Conservation (phyloP, 495 filamentous ascomycete species). For the Neurospora tetrasperma region DNA sequence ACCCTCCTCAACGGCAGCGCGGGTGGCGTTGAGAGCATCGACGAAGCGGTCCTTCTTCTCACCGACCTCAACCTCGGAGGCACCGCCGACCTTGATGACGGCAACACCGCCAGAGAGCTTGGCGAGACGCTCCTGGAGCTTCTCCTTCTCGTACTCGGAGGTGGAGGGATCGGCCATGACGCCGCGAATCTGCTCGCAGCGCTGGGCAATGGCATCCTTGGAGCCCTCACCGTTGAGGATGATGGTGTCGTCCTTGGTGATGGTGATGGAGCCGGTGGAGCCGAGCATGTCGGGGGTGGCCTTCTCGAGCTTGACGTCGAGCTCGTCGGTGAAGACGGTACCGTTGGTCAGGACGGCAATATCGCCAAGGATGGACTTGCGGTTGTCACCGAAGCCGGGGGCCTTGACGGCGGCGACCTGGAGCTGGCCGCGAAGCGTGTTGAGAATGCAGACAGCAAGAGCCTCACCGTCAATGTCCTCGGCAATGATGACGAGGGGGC, state of each 20-base stretch:
- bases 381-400: slow-evolving; percentile 98
- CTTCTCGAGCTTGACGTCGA: slow-evolving; percentile 98
- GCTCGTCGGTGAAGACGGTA: slow-evolving; percentile 95
- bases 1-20: slow-evolving; percentile 96
- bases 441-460: slow-evolving; percentile 95
- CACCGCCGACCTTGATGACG: slow-evolving; percentile 96
- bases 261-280: slow-evolving; percentile 94
- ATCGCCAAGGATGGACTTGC: slow-evolving; percentile 98
- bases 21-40: slow-evolving; percentile 95
- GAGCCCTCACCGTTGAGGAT: slow-evolving; percentile 93
- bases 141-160: slow-evolving; percentile 99
- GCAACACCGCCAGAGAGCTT: slow-evolving; percentile 99
- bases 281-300: slow-evolving; percentile 91
- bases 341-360: slow-evolving; percentile 90
- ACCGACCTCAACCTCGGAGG: slow-evolving; percentile 94
- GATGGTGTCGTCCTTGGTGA: slow-evolving; percentile 99
- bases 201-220: slow-evolving; percentile 89
- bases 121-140: slow-evolving; percentile 97
- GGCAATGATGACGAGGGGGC: slow-evolving; percentile 94
- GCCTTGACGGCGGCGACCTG: slow-evolving; percentile 98
- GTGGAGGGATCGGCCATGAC: slow-evolving; percentile 89
- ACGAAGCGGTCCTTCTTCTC: slow-evolving; percentile 99
- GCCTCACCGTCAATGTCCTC: slow-evolving; percentile 99
- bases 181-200: slow-evolving; percentile 97
- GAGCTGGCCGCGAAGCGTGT: slow-evolving; percentile 98